phyloP scores from a whole-genome alignment of 176 grass and related monocot species.

The Luzula sylvatica region DNA sequence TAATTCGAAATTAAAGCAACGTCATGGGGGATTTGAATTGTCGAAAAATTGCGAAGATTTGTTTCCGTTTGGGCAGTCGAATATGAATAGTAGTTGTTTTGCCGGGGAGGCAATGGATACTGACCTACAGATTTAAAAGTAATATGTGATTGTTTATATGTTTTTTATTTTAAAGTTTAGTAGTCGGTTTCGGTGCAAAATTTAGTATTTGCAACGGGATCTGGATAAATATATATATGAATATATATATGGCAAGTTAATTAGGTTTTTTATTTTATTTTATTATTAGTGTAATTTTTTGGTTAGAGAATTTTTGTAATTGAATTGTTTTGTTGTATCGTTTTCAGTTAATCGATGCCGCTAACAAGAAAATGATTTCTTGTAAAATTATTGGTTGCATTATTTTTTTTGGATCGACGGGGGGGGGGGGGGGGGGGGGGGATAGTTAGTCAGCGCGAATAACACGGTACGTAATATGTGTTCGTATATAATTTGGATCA shows the following conservation, averaged over 20 bases:
- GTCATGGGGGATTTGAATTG: conserved; percentile 47
- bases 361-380: conserved; percentile 53
- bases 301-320: conserved; percentile 23
- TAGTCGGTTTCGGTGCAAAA: conserved; percentile 27
- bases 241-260: conserved; percentile 23
- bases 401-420: conserved; percentile 31
- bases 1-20: conserved; percentile 41
- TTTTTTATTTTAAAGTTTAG: conserved; percentile 22
- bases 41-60: conserved; percentile 49
- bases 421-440: too few species aligned
- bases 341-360: conserved; percentile 18
- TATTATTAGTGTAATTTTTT: conserved; percentile 32
- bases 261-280: conserved; percentile 27
- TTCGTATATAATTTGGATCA: too few species aligned
- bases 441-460: too few species aligned
- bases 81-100: conserved; percentile 41
- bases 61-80: conserved; percentile 37
- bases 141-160: conserved; percentile 31
- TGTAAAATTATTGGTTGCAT: conserved; percentile 53
- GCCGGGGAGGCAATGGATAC: conserved; percentile 39
- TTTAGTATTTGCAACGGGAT: conserved; percentile 29
- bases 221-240: background rate
- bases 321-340: conserved; percentile 30
- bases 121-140: conserved; percentile 51
- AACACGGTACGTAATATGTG: too few species aligned